Percentiles rank a stretch among this genome's conserved stretches.
Conservation (phyloP, 148 eudicot species). For the Rhododendron mucronatum region DNA sequence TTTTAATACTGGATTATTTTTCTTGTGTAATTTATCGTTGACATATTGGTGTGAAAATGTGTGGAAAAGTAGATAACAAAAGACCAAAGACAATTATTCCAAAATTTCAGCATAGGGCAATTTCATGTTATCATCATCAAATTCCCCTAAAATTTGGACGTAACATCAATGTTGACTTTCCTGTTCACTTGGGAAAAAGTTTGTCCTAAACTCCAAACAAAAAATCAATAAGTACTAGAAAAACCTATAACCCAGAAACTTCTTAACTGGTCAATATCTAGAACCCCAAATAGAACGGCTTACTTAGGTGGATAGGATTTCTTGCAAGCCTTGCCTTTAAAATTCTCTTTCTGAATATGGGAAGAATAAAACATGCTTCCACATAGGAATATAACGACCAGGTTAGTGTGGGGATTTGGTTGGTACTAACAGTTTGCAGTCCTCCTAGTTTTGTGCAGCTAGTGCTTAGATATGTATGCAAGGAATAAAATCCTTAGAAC, state of each 20-base stretch:
- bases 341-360: background rate
- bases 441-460: background rate
- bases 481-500: background rate
- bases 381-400: background rate
- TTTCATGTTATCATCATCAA: background rate
- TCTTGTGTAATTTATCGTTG: background rate
- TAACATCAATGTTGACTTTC: background rate
- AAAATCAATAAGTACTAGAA: background rate
- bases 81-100: background rate
- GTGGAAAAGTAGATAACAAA: background rate
- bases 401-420: background rate
- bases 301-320: background rate
- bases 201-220: background rate
- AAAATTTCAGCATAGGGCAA: background rate
- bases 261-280: background rate
- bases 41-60: background rate
- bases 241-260: background rate
- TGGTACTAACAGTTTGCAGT: background rate
- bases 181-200: background rate
- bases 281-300: background rate
- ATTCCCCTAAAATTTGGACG: background rate
- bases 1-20: background rate
- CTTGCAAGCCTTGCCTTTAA: background rate
- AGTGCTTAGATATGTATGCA: background rate
- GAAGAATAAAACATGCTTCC: background rate